Conservation (phyloP, 1,139 yeast genomes). For the Spathaspora sp. region DNA sequence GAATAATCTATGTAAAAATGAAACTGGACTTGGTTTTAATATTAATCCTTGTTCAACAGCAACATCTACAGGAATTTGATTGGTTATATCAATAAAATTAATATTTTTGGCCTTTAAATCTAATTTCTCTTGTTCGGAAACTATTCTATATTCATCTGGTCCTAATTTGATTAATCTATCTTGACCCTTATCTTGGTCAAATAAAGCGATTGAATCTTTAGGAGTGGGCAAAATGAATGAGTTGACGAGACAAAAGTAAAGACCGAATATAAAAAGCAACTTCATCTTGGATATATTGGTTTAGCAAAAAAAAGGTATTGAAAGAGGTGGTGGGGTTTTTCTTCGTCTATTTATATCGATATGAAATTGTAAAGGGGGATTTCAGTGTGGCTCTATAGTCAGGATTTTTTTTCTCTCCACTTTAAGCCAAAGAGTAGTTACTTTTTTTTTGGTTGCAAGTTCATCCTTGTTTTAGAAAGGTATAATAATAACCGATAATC, state of each 20-base stretch:
- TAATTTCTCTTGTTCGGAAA: constrained; percentile 58
- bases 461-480: no score
- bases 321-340: background rate
- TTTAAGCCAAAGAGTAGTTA: background rate
- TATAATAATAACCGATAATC: no score
- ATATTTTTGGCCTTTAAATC: constrained; percentile 52
- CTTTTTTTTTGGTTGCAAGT: background rate
- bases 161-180: constrained; percentile 39
- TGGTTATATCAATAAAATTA: constrained; percentile 72
- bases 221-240: constrained; percentile 16
- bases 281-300: constrained; percentile 7
- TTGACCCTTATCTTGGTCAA: constrained; percentile 12
- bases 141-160: constrained; percentile 38
- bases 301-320: background rate
- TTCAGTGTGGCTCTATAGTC: no score
- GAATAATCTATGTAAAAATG: constrained; percentile 17
- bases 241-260: constrained; percentile 9
- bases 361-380: background rate
- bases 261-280: constrained; percentile 7
- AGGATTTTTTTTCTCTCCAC: background rate
- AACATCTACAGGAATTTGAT: constrained; percentile 34
- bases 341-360: background rate
- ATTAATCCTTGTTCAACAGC: constrained; percentile 34
- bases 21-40: constrained; percentile 13
- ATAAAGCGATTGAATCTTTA: constrained; percentile 6